Evolutionary conservation across 345 rosid genomes (phyloP).

Genomic region (Excoecaria cochinchinensis): DNA sequence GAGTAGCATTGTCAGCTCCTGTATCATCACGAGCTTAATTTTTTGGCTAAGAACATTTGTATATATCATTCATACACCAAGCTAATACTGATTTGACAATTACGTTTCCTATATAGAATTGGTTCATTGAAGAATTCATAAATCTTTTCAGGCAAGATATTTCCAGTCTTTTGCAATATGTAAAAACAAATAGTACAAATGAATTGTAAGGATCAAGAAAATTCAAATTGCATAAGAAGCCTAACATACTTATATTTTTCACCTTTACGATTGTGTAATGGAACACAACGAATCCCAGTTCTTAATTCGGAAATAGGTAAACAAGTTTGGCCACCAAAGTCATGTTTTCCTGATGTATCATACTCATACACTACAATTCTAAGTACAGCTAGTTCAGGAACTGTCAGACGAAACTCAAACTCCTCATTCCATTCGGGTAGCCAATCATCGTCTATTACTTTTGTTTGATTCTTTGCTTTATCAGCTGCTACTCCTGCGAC

Average conservation of each 20-base stretch:
- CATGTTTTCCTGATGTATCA: constrained; percentile 37
- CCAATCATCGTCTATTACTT: constrained; percentile 30
- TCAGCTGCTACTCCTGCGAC: constrained; percentile 55
- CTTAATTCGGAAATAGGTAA: constrained; percentile 40
- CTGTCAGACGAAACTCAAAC: constrained; percentile 41
- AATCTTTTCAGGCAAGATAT: too few relatives aligned
- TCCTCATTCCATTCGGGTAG: constrained; percentile 37
- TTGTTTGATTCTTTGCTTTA: constrained; percentile 17
- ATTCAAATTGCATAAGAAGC: constrained; percentile 43
- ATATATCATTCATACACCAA: too few relatives aligned
- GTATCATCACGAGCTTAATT: too few relatives aligned
- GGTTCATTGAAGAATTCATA: too few relatives aligned
- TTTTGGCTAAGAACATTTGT: too few relatives aligned
- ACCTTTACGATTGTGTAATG: constrained; percentile 33
- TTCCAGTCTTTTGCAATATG: background rate
- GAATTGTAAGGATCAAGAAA: constrained; percentile 36
- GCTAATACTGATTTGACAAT: too few relatives aligned
- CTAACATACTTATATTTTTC: constrained; percentile 18
- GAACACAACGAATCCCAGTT: constrained; percentile 43
- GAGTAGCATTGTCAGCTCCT: too few relatives aligned
- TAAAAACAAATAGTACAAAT: background rate
- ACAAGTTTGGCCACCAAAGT: constrained; percentile 57
- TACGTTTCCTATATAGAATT: too few relatives aligned
- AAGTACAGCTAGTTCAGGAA: constrained; percentile 58
- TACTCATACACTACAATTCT: constrained; percentile 46